Evolutionary conservation across 2,329 filamentous ascomycete species (phyloP).

Genomic region (Colletotrichum godetiae): DNA sequence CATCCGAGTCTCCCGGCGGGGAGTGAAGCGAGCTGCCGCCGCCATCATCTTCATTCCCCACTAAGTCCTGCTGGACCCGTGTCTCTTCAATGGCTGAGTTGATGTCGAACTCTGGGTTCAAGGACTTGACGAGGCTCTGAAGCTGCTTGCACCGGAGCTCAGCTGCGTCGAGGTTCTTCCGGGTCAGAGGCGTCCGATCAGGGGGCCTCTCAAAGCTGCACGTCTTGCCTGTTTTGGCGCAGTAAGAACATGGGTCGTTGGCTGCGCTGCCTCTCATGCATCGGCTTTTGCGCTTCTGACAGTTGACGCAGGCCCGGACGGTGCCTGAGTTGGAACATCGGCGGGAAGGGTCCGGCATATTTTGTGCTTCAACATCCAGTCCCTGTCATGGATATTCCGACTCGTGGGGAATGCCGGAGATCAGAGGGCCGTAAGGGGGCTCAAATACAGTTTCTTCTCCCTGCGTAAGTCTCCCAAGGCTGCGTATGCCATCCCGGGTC

Average conservation of each 20-base stretch:
- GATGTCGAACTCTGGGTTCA: conserved; percentile 43
- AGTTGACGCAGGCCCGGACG: conserved; percentile 37
- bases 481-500: no score
- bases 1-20: conserved; percentile 4
- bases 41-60: conserved; percentile 1
- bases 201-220: conserved; percentile 48
- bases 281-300: conserved; percentile 36
- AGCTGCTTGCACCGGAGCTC: conserved; percentile 44
- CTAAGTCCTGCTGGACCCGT: not conserved
- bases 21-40: no score
- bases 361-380: not conserved
- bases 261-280: conserved; percentile 29
- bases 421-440: no score
- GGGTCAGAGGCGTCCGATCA: conserved; percentile 47
- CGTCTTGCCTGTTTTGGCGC: conserved; percentile 42
- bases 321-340: not conserved
- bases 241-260: conserved; percentile 44
- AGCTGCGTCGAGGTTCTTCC: conserved; percentile 48
- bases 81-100: conserved; percentile 33
- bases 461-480: no score
- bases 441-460: no score
- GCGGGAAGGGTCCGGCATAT: not conserved
- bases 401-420: no score
- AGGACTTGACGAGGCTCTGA: conserved; percentile 41
- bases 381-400: no score